A percentile compares a stretch with the other conserved stretches of the same genome.
Conservation (phyloP, 345 rosid species). For the Balakata baccata region DNA sequence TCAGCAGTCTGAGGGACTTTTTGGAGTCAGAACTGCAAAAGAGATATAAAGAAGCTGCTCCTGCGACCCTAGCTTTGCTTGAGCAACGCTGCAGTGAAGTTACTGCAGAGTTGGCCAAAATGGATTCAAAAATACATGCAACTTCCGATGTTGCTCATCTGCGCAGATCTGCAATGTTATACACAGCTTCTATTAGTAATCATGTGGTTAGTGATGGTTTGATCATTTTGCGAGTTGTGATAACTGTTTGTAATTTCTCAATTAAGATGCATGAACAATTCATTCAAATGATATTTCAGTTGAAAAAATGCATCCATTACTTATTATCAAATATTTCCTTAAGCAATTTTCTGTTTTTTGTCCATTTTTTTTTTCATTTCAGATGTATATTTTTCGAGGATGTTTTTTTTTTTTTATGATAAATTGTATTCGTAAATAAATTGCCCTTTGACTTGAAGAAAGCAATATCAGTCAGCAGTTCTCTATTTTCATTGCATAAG, state of each 20-base stretch:
- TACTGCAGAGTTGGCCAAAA: constrained; percentile 48
- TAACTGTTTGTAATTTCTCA: not conserved
- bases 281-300: not conserved
- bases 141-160: constrained; percentile 92
- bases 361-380: constrained; percentile 4
- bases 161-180: constrained; percentile 79
- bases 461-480: not conserved
- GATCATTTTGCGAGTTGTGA: not conserved
- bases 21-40: constrained; percentile 90
- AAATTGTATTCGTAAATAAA: not conserved
- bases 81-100: constrained; percentile 87
- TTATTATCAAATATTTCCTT: not conserved
- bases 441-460: not conserved
- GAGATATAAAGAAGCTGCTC: constrained; percentile 90
- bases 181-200: constrained; percentile 77
- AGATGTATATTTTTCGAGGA: not conserved
- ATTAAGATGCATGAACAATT: not conserved
- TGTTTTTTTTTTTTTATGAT: constrained; percentile 7
- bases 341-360: not conserved
- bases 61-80: constrained; percentile 93
- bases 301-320: not conserved
- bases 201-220: constrained; percentile 61
- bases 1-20: constrained; percentile 72
- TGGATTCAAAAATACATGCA: constrained; percentile 73
- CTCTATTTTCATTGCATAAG: not conserved